Conservation (phyloP, 192 early-diverging fungal genomes). For the Coemansia sp. region DNA sequence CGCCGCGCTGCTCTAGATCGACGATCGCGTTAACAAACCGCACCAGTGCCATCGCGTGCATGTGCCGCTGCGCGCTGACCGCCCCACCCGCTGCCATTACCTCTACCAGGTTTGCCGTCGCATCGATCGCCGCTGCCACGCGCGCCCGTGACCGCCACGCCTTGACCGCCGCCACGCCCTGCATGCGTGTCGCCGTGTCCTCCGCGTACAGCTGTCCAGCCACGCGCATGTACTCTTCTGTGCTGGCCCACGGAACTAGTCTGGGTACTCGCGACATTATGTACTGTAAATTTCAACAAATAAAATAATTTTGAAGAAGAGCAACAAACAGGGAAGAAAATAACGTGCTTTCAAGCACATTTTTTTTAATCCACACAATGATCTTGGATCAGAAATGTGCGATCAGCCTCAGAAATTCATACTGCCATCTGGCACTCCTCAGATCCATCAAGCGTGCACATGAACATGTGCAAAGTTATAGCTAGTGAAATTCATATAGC, state of each 20-base stretch:
- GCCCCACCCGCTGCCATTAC: constrained; percentile 24
- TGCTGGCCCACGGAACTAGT: constrained; percentile 50
- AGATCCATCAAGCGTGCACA: too few species aligned
- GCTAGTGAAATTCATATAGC: too few species aligned
- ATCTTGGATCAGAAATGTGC: too few species aligned
- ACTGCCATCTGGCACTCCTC: too few species aligned
- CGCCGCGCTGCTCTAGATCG: constrained; percentile 57
- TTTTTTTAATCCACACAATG: too few species aligned
- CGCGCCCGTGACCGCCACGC: constrained; percentile 44
- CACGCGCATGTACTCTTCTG: constrained; percentile 42
- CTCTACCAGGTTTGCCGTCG: constrained; percentile 44
- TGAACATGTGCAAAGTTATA: too few species aligned
- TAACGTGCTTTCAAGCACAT: too few species aligned
- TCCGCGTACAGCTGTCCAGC: constrained; percentile 34
- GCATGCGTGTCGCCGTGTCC: constrained; percentile 26
- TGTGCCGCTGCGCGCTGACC: constrained; percentile 28
- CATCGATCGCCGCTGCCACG: constrained; percentile 45
- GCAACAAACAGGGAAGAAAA: too few species aligned
- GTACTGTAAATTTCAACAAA: neutral
- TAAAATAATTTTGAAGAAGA: constrained; percentile 1
- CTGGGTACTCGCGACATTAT: constrained; percentile 34
- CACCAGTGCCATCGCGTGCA: constrained; percentile 48
- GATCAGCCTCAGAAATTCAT: too few species aligned
- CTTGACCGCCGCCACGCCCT: constrained; percentile 46
- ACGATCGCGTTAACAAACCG: constrained; percentile 64